Base-by-base conservation (phyloP, 1,139 yeast genomes). In the Candida sojae region DNA sequence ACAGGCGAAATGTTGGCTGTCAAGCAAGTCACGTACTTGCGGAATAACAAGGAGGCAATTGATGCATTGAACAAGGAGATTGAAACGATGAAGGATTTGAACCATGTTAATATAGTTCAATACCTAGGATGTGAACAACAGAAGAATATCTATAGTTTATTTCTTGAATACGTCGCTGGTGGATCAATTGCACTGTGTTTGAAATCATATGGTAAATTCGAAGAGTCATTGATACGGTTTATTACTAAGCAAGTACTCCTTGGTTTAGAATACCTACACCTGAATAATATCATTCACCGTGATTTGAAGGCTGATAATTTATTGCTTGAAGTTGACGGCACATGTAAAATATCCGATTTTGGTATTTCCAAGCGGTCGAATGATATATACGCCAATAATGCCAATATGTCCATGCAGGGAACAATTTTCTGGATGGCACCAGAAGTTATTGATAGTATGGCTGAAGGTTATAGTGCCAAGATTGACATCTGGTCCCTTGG, bases 381-480 rank as follows among this genome's bases (percentile, higher is more conserved):
- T 53, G 93, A 93, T 62, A 89, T 93, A 38, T 93, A 93, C 64
- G 85, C 88, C 26, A 92, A 93, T 61, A 86, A 89, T 58, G 92
- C 97, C 2, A 97, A 90, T 50, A 89, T 92, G 96, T 92, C 98
- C 11, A 88, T 87, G 93, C 97, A 95, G 67, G 99, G 99, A 21
- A 92, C 99, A 0, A 92, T 95, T 2, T 95, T 92, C 64, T 95
- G 99, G 99, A 95, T 95, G 99, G 99, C 99, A 0, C 99, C 99
- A 0, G 99, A 95, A 64, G 97, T 95, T 52, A 91, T 95, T 48
- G 90, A 88, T 61, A 85, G 85, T 57, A 84, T 83, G 35, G 88
- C 86, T 56, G 96, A 87, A 62, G 98, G 98, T 0, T 95, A 95
- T 63, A 89, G 96, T 70, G 99, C 99, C 28, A 95, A 95, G 66